Evolutionary conservation across 2,329 filamentous ascomycete genomes (phyloP).

Genomic region (Phyllosticta citribraziliensis): DNA sequence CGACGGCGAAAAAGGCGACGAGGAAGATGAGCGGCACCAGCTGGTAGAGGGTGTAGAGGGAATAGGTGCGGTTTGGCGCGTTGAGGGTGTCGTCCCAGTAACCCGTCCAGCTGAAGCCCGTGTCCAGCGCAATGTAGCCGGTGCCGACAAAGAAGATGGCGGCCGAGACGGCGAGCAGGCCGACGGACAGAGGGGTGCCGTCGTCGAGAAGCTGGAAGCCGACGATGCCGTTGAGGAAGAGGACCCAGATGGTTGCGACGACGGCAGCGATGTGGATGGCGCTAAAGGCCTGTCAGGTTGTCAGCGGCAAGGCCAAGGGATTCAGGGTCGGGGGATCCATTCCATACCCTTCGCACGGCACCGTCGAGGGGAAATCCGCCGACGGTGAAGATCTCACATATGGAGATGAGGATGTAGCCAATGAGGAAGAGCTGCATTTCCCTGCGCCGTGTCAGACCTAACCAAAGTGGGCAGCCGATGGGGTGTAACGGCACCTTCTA

Average conservation of each 20-base stretch:
- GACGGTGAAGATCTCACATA: conserved; percentile 95
- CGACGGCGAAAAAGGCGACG: conserved; percentile 76
- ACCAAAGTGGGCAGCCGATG: neutral
- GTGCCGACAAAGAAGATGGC: conserved; percentile 72
- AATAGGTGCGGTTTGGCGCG: conserved; percentile 56
- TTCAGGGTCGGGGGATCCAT: neutral
- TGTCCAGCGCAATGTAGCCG: conserved; percentile 92
- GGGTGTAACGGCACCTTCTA: conserved; percentile 52
- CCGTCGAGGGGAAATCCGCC: conserved; percentile 72
- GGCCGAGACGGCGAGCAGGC: conserved; percentile 62
- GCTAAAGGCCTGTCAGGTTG: conserved; percentile 59
- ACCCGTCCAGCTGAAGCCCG: conserved; percentile 74
- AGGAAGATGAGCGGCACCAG: conserved; percentile 81
- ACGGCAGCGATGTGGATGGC: conserved; percentile 87
- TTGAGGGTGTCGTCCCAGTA: conserved; percentile 53
- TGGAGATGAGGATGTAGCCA: conserved; percentile 75
- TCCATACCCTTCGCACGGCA: conserved; percentile 60
- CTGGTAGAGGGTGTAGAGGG: conserved; percentile 90
- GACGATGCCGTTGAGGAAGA: conserved; percentile 84
- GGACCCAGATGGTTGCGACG: conserved; percentile 76
- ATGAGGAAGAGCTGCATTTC: conserved; percentile 94
- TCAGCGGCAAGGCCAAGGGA: neutral
- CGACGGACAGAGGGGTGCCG: conserved; percentile 75
- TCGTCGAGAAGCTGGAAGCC: conserved; percentile 93
- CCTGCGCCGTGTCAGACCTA: conserved; percentile 40